Base-by-base conservation (phyloP, 768 basidiomycete genomes). In the Dioszegia hungarica region DNA sequence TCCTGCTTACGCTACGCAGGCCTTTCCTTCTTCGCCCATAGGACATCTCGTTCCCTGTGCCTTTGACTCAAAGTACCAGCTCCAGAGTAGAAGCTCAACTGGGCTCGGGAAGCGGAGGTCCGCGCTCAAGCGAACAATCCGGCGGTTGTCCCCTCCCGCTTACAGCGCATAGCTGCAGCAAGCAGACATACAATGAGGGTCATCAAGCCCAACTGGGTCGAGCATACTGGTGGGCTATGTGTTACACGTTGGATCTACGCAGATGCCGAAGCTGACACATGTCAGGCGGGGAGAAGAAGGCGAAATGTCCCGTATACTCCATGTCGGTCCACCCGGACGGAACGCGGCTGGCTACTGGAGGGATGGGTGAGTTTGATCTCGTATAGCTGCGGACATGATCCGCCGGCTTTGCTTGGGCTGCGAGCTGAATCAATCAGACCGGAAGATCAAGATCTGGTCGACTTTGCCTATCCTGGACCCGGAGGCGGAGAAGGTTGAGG, bases 381-480 rank as follows among this genome's bases (percentile, higher is more conserved):
- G 33, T 11, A 22, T 27, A 31, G 8, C 47, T 40, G 14, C 12
- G 10, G 20, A 2, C 22, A 52, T 27, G 41, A 49, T 11, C 27
- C 28, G 25, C 25, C 27, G 33, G 22, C n/a, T 25, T 24, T 9
- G 12, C 27, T 2, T 1, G 34, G 29, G 34, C 14, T 8, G 10
- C 5, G 8, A 25, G 40, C 53, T 60, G 31, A 60, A 37, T 28
- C 22, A 17, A 19, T 10, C 57, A 78, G 94, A 99, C 75, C 87
- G 90, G 37, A 93, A 92, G 79, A 85, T 99, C 59, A 87, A 91
- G 46, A 90, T 99, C 77, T 99, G 94, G 94, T 89, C 88, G 60
- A 98, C 95, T 0, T 86, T 89, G 60, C 93, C 95, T 0, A 94
- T 98, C 63, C 79, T 98, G n/a, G 85, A 85, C 61, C 77, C 82